Conservation (phyloP, 257 asterid genomes). For the Ajuga chamaepitys region DNA sequence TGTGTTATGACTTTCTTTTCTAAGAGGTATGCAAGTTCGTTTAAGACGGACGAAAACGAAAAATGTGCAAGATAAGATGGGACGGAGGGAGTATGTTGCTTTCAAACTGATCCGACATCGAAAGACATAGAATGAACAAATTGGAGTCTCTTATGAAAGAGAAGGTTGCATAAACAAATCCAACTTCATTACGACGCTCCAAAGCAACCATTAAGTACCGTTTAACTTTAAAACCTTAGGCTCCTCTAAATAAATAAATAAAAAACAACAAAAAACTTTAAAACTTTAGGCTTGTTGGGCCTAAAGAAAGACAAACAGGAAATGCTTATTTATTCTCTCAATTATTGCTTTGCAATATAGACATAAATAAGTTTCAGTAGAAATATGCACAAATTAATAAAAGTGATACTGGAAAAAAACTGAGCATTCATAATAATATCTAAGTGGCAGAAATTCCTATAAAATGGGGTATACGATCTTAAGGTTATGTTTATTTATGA, state of each 20-base stretch:
- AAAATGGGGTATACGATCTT: background rate
- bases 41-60: no score
- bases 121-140: background rate
- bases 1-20: no score
- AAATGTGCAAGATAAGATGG: no score
- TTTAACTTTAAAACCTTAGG: constrained; percentile 15
- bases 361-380: no score
- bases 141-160: constrained; percentile 9
- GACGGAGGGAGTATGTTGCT: background rate
- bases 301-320: constrained; percentile 13
- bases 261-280: no score
- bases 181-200: constrained; percentile 17
- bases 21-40: no score
- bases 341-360: constrained; percentile 23
- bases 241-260: no score
- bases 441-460: background rate
- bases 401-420: background rate
- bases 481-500: no score
- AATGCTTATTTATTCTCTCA: constrained; percentile 9
- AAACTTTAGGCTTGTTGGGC: constrained; percentile 17
- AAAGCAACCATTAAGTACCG: constrained; percentile 10
- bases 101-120: background rate
- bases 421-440: background rate
- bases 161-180: background rate
- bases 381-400: background rate